Conservation (phyloP, 1,139 yeast genomes). For the Kodamaea suecica region DNA sequence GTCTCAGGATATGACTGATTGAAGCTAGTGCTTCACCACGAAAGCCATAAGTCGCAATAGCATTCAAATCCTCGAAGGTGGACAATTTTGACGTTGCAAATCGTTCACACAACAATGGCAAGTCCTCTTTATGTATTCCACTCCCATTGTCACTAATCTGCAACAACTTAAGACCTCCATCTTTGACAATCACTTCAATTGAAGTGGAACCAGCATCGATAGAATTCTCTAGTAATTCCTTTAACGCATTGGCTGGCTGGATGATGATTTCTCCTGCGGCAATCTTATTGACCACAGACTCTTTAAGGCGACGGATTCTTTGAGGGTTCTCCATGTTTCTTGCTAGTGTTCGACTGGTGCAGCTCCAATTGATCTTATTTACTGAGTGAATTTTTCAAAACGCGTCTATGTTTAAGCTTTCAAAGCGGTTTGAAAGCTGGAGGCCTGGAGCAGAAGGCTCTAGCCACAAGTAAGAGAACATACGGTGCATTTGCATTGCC, state of each 20-base stretch:
- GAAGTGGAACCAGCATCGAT: slow-evolving; percentile 50
- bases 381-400: too few species aligned
- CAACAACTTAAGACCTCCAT: slow-evolving; percentile 52
- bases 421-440: too few species aligned
- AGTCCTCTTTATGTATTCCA: slow-evolving; percentile 47
- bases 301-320: slow-evolving; percentile 37
- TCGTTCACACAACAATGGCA: slow-evolving; percentile 50
- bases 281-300: slow-evolving; percentile 75
- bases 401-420: too few species aligned
- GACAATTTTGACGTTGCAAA: slow-evolving; percentile 55
- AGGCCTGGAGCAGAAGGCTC: too few species aligned
- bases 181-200: slow-evolving; percentile 50
- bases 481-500: too few species aligned
- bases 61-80: slow-evolving; percentile 47
- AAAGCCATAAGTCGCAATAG: slow-evolving; percentile 56
- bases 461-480: too few species aligned
- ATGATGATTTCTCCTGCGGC: slow-evolving; percentile 98
- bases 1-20: slow-evolving; percentile 59
- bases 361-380: too few species aligned
- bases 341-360: neutral
- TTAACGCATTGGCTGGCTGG: slow-evolving; percentile 79
- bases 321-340: neutral
- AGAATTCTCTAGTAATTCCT: slow-evolving; percentile 55
- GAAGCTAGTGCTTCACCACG: slow-evolving; percentile 61
- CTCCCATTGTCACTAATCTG: slow-evolving; percentile 55